Base-by-base conservation (phyloP, 371 early-diverging fungal species). In the Gilbertella persicaria region DNA sequence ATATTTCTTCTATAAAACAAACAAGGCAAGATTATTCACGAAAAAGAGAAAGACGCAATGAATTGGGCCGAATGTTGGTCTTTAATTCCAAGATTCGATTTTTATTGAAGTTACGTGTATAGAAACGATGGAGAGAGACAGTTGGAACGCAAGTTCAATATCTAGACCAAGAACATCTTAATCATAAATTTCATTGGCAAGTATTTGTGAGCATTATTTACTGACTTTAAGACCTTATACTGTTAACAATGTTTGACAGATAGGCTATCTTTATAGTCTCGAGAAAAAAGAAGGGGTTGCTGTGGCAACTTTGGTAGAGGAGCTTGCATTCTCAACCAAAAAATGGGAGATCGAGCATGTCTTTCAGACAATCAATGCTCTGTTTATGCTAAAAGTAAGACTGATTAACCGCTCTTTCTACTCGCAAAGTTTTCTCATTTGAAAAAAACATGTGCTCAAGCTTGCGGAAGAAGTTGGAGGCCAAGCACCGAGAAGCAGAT, bases 381-480 rank as follows among this genome's bases (percentile, higher is more conserved):
- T 58, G 2, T 58, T 58, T 58, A 52, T 16, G 52, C 52, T 52
- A 33, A 51, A 47, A 42, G 42, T 58, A 52, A 52, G 42, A 17
- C 47, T 51, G 47, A 41, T 19, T 38, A 42, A 33, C 41, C 52
- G 46, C 30, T 58, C 47, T 47, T 43, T 58, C 47, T 29, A 21
- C 23, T 6, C 48, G 24, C 26, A 46, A 58, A 58, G 52, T 58
- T 47, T 52, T 45, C 48, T 38, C 51, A 58, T 17, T 58, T 47
- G 47, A 58, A 51, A 52, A 47, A 58, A 50, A 39, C 58, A 45
- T 39, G 45, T 45, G 50, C 40, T 50, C 50, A 58, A 58, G 45
- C 40, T 58, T 29, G 58, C 44, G 50, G 29, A 50, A 5, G 51
- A 50, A 57, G 8, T 14, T 50, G 40, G 40, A 50, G 51, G 5